phyloP scores from a whole-genome alignment of 345 rosid genomes.

The Citrus cavaleriei region DNA sequence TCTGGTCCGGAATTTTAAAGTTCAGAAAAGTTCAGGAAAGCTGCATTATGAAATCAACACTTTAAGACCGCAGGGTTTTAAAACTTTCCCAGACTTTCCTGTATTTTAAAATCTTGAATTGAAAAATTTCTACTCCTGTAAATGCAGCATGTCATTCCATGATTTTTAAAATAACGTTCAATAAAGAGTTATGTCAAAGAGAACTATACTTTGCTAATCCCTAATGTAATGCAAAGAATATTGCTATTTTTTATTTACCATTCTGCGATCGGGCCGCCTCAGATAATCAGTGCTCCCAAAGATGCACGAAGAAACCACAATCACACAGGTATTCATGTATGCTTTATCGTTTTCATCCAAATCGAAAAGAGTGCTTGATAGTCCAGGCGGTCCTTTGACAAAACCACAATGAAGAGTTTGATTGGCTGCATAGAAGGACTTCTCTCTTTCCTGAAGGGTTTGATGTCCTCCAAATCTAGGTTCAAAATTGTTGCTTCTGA shows the following conservation, averaged over 20 bases:
- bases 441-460: conserved; percentile 69
- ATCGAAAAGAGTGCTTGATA: conserved; percentile 56
- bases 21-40: too few species aligned
- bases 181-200: background rate
- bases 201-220: background rate
- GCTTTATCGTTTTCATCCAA: conserved; percentile 59
- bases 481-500: conserved; percentile 19
- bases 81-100: too few species aligned
- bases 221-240: background rate
- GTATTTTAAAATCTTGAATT: too few species aligned
- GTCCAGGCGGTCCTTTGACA: conserved; percentile 51
- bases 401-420: conserved; percentile 90
- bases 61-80: too few species aligned
- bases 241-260: conserved; percentile 30
- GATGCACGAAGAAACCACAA: conserved; percentile 91
- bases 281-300: conserved; percentile 92
- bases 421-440: conserved; percentile 53
- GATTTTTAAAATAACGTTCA: background rate
- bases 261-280: conserved; percentile 75
- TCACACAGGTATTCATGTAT: conserved; percentile 65
- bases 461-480: conserved; percentile 89
- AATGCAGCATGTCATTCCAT: background rate
- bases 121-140: too few species aligned
- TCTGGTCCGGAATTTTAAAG: too few species aligned
- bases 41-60: too few species aligned